phyloP scores from a whole-genome alignment of 2,329 filamentous ascomycete species.

The Simplicillium sp. region DNA sequence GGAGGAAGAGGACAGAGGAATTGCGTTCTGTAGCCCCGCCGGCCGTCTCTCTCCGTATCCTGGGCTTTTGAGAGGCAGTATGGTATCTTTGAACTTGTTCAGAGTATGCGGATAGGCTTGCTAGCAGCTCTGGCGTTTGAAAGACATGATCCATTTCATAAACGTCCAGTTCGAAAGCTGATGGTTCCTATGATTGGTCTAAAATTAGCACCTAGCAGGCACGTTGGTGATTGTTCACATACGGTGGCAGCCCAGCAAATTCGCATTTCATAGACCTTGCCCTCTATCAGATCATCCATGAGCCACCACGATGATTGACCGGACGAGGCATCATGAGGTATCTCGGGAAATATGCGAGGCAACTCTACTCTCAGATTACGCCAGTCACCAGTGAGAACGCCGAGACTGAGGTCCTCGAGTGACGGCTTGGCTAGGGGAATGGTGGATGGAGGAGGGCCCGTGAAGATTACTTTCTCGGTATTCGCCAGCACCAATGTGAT shows the following conservation, averaged over 20 bases:
- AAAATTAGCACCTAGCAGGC: constrained; percentile 2
- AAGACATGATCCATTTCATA: constrained; percentile 54
- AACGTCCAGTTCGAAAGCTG: constrained; percentile 61
- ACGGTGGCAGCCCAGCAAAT: constrained; percentile 87
- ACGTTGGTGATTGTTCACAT: constrained; percentile 35
- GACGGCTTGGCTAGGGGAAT: constrained; percentile 33
- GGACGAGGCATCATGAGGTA: constrained; percentile 26
- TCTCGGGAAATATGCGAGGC: constrained; percentile 56
- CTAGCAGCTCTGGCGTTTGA: constrained; percentile 50
- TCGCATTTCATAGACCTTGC: constrained; percentile 79
- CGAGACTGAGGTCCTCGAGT: constrained; percentile 49
- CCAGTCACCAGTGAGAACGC: constrained; percentile 49
- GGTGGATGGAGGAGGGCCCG: constrained; percentile 51
- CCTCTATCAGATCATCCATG: constrained; percentile 58
- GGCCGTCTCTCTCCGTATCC: neutral
- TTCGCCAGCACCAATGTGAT: constrained; percentile 46
- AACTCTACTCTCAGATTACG: constrained; percentile 54
- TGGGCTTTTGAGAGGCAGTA: constrained; percentile 1
- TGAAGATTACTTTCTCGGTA: constrained; percentile 85
- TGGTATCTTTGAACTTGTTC: constrained; percentile 25
- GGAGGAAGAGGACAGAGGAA: constrained; percentile 60
- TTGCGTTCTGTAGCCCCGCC: constrained; percentile 10
- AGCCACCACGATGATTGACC: constrained; percentile 71
- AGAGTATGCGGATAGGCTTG: constrained; percentile 53
- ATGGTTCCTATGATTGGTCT: constrained; percentile 61